Base-by-base conservation (phyloP, 2,329 filamentous ascomycete genomes). In the Cladosporium sphaerospermum region DNA sequence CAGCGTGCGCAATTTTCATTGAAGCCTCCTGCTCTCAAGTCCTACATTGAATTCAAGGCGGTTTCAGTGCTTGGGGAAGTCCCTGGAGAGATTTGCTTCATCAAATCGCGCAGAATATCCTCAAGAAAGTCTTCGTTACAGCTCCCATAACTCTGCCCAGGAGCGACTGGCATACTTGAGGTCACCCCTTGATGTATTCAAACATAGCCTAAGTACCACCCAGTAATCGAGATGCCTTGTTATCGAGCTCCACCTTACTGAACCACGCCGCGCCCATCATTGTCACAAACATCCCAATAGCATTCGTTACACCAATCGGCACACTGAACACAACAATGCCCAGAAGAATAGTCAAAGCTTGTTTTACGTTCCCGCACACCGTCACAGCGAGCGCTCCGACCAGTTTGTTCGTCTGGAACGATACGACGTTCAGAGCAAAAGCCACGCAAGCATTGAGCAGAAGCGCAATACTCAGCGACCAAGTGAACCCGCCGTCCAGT, bases 251-350 rank as follows among this genome's bases (percentile, higher is more conserved):
- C 13, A 80, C 77, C 61, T 77, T 77, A 67, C 77, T 80, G 69
- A 82, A 83, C 65, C 77, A 78, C 10, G 73, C 78, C 8, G 78
- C 80, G 34, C 80, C 80, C 9, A 71, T 59, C 65, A 83, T 72
- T 6, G 80, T 80, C 19, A 82, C 69, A 18, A 69, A 59, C 75
- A 81, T 81, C 41, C 59, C 80, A 11, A 78, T 59, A n/a, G 78
- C 78, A 64, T 83, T 83, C 59, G 71, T 53, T 10, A 56, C n/a
- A 13, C 58, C 59, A 14, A 65, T 56, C 16, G 58, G 52, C 7
- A 64, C 62, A 46, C 61, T 58, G 57, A 65, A 66, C 14, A 64
- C 52, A 14, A 64, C 45, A 19, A 66, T 60, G 3, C 62, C 64
- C 23, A 65, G 53, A 10, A 65, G 32, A 40, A 66, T 62, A 5